Evolutionary conservation across 139 green algal genomes (phyloP).

Genomic region (Marvania coccoides): DNA sequence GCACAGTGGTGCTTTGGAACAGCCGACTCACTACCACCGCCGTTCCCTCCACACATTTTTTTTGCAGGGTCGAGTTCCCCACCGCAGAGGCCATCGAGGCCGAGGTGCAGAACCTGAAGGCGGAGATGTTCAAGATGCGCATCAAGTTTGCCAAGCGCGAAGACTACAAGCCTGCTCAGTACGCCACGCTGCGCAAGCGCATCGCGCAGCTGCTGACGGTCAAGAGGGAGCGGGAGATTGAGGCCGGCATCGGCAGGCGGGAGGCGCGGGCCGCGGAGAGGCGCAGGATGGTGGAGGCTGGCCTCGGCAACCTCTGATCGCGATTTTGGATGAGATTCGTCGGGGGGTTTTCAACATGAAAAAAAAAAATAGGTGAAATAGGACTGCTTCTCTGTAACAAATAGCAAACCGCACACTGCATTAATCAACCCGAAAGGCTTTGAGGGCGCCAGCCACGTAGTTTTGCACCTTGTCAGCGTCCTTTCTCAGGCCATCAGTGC

Average conservation of each 20-base stretch:
- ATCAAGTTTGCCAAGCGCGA: constrained; percentile 45
- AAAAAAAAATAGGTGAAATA: neutral
- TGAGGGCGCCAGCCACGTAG: constrained; percentile 22
- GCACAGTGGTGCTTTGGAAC: constrained; percentile 7
- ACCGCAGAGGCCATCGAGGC: constrained; percentile 29
- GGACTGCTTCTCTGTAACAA: neutral
- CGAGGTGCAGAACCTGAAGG: constrained; percentile 33
- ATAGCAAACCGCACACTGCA: neutral
- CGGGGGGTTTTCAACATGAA: neutral
- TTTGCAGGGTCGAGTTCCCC: constrained; percentile 3
- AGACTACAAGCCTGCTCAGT: constrained; percentile 10
- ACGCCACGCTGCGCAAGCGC: neutral
- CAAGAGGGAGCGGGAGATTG: constrained; percentile 33
- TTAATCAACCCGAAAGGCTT: constrained; percentile 5
- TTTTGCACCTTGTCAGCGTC: constrained; percentile 26
- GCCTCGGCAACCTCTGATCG: constrained; percentile 21
- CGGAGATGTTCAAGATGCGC: constrained; percentile 42
- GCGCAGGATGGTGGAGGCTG: constrained; percentile 17
- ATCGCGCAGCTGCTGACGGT: constrained; percentile 46
- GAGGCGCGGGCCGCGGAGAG: constrained; percentile 17
- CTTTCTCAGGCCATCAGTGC: constrained; percentile 45
- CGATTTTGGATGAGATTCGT: neutral
- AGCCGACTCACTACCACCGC: neutral
- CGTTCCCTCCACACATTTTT: too few relatives aligned
- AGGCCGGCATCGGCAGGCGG: constrained; percentile 20